Evolutionary conservation across 2,329 filamentous ascomycete species (phyloP).

Genomic region (Dothideomycetes sp.): DNA sequence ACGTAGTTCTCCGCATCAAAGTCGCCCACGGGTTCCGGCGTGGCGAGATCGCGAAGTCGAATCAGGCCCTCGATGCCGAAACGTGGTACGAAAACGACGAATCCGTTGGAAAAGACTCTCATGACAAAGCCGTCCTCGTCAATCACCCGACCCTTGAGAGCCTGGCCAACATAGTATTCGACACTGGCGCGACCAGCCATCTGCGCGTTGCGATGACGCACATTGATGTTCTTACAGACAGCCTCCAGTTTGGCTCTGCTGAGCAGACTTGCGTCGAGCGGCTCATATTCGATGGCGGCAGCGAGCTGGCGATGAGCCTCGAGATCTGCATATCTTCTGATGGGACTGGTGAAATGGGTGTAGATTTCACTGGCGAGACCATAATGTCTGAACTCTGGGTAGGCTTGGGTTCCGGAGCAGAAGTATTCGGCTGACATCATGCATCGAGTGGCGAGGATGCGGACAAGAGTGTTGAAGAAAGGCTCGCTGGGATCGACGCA

Average conservation of each 20-base stretch:
- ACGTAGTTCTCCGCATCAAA: slow-evolving; percentile 83
- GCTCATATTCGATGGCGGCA: slow-evolving; percentile 86
- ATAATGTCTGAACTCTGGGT: slow-evolving; percentile 93
- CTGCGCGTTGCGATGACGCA: slow-evolving; percentile 92
- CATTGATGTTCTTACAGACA: slow-evolving; percentile 97
- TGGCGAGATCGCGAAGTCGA: slow-evolving; percentile 69
- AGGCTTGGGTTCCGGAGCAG: slow-evolving; percentile 82
- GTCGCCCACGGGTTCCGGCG: slow-evolving; percentile 62
- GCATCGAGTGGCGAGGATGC: slow-evolving; percentile 94
- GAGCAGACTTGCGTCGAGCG: slow-evolving; percentile 69
- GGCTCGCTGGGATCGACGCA: slow-evolving; percentile 73
- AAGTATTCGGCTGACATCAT: slow-evolving; percentile 99
- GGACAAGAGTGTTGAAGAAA: slow-evolving; percentile 97
- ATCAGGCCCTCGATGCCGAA: slow-evolving; percentile 95
- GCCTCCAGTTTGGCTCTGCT: slow-evolving; percentile 77
- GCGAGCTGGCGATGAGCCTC: slow-evolving; percentile 90
- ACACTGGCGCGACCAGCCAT: slow-evolving; percentile 88
- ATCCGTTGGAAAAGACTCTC: slow-evolving; percentile 94
- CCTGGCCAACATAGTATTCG: slow-evolving; percentile 96
- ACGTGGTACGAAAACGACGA: slow-evolving; percentile 88
- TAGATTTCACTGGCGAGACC: slow-evolving; percentile 94
- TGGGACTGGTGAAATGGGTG: slow-evolving; percentile 96
- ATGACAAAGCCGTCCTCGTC: slow-evolving; percentile 93
- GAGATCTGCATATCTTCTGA: slow-evolving; percentile 94
- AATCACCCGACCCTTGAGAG: slow-evolving; percentile 63